Evolutionary conservation across 2,329 filamentous ascomycete genomes (phyloP).

Genomic region (Sordariomycetes sp.): DNA sequence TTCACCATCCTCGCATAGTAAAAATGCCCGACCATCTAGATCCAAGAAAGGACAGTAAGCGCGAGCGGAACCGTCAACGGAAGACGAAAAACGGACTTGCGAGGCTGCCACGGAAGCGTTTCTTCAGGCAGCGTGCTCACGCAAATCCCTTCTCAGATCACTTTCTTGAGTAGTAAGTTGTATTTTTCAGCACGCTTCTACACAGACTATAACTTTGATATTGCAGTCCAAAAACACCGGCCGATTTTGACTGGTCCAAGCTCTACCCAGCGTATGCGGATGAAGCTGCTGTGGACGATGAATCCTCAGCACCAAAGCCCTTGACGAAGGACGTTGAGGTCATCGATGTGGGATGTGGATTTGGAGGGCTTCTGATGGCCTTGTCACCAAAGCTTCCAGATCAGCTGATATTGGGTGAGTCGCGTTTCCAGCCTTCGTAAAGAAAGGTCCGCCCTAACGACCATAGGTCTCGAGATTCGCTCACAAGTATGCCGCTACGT

Average conservation of each 20-base stretch:
- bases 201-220: neutral
- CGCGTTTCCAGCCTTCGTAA: neutral
- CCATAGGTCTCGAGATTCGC: constrained; percentile 79
- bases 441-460: constrained; percentile 3
- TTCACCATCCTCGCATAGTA: too few species aligned
- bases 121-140: constrained; percentile 92
- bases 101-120: constrained; percentile 82
- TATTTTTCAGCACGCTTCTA: neutral
- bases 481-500: constrained; percentile 86
- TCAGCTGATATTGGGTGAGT: constrained; percentile 69
- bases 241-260: constrained; percentile 82
- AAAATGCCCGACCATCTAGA: too few species aligned
- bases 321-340: constrained; percentile 67
- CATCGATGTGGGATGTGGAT: constrained; percentile 95
- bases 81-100: constrained; percentile 41
- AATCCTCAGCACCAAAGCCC: constrained; percentile 13
- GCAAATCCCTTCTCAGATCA: constrained; percentile 98
- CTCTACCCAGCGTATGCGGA: constrained; percentile 69
- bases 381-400: constrained; percentile 74
- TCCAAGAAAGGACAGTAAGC: constrained; percentile 60
- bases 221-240: constrained; percentile 66
- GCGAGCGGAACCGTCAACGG: constrained; percentile 53
- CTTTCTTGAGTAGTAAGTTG: constrained; percentile 69
- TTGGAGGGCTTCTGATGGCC: constrained; percentile 82
- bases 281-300: constrained; percentile 20